These are phyloP conservation scores for Craspedostauros australis DNA, from an alignment of 108 stramenopile species.

Conservation along the genomic window DNA sequence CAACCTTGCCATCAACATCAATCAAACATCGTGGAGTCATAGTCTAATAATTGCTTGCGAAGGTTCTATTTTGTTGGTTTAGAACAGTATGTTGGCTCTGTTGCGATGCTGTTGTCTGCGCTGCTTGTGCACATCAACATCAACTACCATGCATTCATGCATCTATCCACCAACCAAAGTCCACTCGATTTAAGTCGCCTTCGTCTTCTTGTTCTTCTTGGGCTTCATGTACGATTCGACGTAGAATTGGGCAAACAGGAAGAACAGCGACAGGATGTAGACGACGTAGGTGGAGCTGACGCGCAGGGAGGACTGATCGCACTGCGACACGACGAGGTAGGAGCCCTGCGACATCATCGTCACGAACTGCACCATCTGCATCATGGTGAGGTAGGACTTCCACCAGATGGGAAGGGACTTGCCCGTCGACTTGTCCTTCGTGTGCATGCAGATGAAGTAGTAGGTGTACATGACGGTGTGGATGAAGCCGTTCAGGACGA, in stretches of 20 bases:
- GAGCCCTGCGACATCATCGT: slow-evolving; percentile 96
- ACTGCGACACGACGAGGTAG: slow-evolving; percentile 67
- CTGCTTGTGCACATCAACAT: too few species aligned
- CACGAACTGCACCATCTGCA: slow-evolving; percentile 97
- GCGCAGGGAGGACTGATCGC: slow-evolving; percentile 56
- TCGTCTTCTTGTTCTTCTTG: slow-evolving; percentile 83
- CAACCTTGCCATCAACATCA: too few species aligned
- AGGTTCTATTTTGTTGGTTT: too few species aligned
- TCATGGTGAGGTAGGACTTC: slow-evolving; percentile 89
- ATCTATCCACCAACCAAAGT: too few species aligned
- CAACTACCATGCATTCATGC: too few species aligned
- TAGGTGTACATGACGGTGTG: slow-evolving; percentile 99
- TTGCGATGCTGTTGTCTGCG: too few species aligned
- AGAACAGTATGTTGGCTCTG: too few species aligned
- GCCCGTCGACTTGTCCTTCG: slow-evolving; percentile 80
- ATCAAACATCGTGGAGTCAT: too few species aligned
- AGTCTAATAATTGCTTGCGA: too few species aligned
- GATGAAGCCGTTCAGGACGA: slow-evolving; percentile 96
- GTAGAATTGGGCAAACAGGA: slow-evolving; percentile 97
- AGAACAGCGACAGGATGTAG: slow-evolving; percentile 94
- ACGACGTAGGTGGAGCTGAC: slow-evolving; percentile 77
- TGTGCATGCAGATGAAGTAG: slow-evolving; percentile 99
- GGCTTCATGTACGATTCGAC: slow-evolving; percentile 88
- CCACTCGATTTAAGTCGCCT: too few species aligned
- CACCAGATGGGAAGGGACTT: slow-evolving; percentile 96